Conservation (phyloP, 495 filamentous ascomycete species). For the Massariosphaeria phaeospora region DNA sequence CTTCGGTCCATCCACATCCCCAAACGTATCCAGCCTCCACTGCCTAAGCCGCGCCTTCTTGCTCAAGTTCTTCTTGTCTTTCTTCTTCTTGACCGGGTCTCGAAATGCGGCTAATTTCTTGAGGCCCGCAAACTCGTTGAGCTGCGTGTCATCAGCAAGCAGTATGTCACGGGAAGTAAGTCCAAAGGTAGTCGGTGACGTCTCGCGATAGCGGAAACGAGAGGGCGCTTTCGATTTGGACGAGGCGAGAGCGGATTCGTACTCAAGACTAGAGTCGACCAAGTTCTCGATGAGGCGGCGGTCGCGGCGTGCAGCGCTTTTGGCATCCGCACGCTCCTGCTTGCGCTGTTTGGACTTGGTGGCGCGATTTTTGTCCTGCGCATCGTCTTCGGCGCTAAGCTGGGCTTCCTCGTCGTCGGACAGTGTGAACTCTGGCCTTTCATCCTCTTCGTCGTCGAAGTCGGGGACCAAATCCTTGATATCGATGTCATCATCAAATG, state of each 20-base stretch:
- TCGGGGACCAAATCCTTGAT: conserved; percentile 88
- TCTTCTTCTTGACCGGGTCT: conserved; percentile 77
- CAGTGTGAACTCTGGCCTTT: conserved; percentile 50
- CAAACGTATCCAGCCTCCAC: conserved; percentile 92
- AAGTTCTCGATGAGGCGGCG: conserved; percentile 77
- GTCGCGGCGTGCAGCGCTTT: conserved; percentile 69
- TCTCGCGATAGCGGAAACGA: conserved; percentile 87
- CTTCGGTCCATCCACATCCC: conserved; percentile 59
- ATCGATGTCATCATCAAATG: conserved; percentile 95
- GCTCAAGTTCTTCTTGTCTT: conserved; percentile 77
- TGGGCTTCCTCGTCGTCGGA: conserved; percentile 45
- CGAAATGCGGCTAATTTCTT: conserved; percentile 92
- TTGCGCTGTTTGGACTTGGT: conserved; percentile 35
- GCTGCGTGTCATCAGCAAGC: conserved; percentile 76
- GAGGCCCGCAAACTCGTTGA: conserved; percentile 86
- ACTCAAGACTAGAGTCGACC: conserved; percentile 74
- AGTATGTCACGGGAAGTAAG: conserved; percentile 86
- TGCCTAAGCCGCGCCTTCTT: conserved; percentile 87
- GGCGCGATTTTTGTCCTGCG: conserved; percentile 4
- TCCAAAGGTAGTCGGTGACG: conserved; percentile 83
- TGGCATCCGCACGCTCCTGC: conserved; percentile 58
- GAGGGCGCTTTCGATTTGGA: conserved; percentile 49
- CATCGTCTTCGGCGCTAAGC: conserved; percentile 6
- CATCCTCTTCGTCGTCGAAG: conserved; percentile 56
- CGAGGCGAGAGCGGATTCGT: conserved; percentile 32